Percentiles rank a stretch among this genome's conserved stretches.
These are phyloP conservation scores for Lachnellula arida DNA, from an alignment of 2,329 filamentous ascomycete species.

Conservation along the genomic window DNA sequence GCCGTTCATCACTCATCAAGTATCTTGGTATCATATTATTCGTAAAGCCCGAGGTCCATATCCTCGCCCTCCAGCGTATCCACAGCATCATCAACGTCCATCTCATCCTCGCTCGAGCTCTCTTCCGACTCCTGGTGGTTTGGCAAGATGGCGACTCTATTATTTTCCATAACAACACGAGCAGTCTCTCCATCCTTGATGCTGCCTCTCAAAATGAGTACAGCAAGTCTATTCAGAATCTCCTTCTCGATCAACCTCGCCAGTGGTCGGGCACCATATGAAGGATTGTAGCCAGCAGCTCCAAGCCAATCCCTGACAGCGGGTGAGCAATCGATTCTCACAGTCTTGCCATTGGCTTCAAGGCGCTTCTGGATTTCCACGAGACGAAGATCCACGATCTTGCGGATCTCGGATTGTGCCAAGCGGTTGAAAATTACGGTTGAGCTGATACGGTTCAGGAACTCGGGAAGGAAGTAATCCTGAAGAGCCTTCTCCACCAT, in stretches of 20 bases:
- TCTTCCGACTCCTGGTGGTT: constrained; percentile 77
- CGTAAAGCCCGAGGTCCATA: constrained; percentile 56
- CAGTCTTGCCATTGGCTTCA: constrained; percentile 76
- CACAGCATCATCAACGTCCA: constrained; percentile 49
- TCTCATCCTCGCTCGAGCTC: constrained; percentile 68
- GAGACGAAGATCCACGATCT: constrained; percentile 89
- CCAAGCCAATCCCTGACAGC: constrained; percentile 93
- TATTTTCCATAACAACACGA: constrained; percentile 70
- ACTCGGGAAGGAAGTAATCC: constrained; percentile 96
- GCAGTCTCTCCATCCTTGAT: constrained; percentile 84
- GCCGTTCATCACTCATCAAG: background rate
- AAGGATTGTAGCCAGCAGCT: constrained; percentile 86
- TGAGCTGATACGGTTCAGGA: constrained; percentile 95
- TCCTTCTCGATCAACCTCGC: constrained; percentile 93
- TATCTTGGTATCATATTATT: constrained; percentile 22
- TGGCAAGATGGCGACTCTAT: constrained; percentile 73
- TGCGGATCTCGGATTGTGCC: constrained; percentile 82
- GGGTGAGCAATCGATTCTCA: constrained; percentile 74
- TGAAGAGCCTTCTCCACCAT: constrained; percentile 87
- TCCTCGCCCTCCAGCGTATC: constrained; percentile 56
- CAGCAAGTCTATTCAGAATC: constrained; percentile 87
- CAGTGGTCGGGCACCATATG: constrained; percentile 87
- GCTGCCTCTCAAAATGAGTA: constrained; percentile 80
- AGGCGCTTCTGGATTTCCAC: constrained; percentile 87
- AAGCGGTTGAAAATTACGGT: constrained; percentile 98